phyloP scores from a whole-genome alignment of 2,329 filamentous ascomycete species.

The Aureobasidium sp. region DNA sequence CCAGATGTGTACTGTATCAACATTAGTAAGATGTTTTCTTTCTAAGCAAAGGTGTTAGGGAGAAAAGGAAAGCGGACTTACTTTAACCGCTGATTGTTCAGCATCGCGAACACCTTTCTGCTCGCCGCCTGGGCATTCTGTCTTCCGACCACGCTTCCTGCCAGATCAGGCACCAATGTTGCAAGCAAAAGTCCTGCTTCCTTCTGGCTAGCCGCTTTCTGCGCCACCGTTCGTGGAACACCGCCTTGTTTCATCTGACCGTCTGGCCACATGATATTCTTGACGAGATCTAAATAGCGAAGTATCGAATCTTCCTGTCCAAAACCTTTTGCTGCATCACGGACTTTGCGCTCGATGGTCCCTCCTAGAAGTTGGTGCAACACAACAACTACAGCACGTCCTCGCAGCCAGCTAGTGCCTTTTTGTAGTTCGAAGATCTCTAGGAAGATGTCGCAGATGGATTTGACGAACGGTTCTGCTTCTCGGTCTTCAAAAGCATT shows the following conservation, averaged over 20 bases:
- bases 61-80: constrained; percentile 42
- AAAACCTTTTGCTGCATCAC: constrained; percentile 69
- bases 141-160: constrained; percentile 85
- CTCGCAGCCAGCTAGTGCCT: constrained; percentile 95
- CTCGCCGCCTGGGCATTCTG: constrained; percentile 87
- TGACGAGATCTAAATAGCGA: constrained; percentile 66
- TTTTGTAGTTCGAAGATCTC: constrained; percentile 92
- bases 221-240: constrained; percentile 56
- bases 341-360: constrained; percentile 90
- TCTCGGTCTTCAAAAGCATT: constrained; percentile 88
- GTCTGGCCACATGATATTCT: constrained; percentile 75
- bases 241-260: constrained; percentile 47
- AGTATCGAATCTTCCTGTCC: constrained; percentile 73
- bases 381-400: constrained; percentile 90
- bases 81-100: constrained; percentile 90
- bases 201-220: constrained; percentile 73
- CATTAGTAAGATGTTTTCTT: constrained; percentile 20
- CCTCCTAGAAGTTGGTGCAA: constrained; percentile 92
- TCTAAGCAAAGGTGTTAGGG: neutral
- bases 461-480: constrained; percentile 92
- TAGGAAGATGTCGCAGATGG: constrained; percentile 94
- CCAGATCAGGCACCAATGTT: constrained; percentile 83
- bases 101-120: constrained; percentile 76
- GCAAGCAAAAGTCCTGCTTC: constrained; percentile 87
- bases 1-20: constrained; percentile 39